A percentile compares a stretch with the other conserved stretches of the same genome.
These are phyloP conservation scores for Fulvia fulva DNA, from an alignment of 2,329 filamentous ascomycete species.

Conservation along the genomic window DNA sequence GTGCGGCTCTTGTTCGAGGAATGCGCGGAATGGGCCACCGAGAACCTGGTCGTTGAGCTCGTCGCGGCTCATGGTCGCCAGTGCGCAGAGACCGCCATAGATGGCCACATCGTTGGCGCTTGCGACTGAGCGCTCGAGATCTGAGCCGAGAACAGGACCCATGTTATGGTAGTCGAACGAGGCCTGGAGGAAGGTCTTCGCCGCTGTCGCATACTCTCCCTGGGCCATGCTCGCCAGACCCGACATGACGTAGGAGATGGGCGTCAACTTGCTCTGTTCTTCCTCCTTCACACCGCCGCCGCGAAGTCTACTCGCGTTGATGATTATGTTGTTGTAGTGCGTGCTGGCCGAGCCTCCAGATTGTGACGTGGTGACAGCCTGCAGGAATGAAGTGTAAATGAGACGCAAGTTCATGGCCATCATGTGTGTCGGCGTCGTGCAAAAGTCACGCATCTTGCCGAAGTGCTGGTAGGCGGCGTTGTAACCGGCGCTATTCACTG, in stretches of 20 bases:
- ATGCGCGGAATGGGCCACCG: slow-evolving; percentile 79
- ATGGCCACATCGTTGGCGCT: slow-evolving; percentile 85
- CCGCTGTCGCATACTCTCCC: slow-evolving; percentile 62
- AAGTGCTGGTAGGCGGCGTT: slow-evolving; percentile 71
- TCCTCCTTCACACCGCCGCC: slow-evolving; percentile 48
- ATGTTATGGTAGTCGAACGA: slow-evolving; percentile 48
- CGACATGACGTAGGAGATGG: slow-evolving; percentile 62
- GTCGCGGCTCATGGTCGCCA: slow-evolving; percentile 80
- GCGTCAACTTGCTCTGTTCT: slow-evolving; percentile 53
- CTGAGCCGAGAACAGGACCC: slow-evolving; percentile 45
- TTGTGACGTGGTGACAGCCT: slow-evolving; percentile 59
- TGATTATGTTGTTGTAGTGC: slow-evolving; percentile 56
- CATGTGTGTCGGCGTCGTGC: slow-evolving; percentile 77
- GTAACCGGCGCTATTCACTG: slow-evolving; percentile 48
- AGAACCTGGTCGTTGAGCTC: slow-evolving; percentile 73
- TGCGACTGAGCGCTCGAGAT: slow-evolving; percentile 65
- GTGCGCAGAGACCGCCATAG: slow-evolving; percentile 84
- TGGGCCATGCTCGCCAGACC: slow-evolving; percentile 59
- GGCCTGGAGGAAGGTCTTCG: slow-evolving; percentile 63
- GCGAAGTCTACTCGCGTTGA: slow-evolving; percentile 51
- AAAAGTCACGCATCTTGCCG: slow-evolving; percentile 82
- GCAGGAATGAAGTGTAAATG: slow-evolving; percentile 70
- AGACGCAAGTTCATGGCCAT: slow-evolving; percentile 77
- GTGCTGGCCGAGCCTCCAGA: slow-evolving; percentile 15
- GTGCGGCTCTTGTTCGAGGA: slow-evolving; percentile 89